A percentile compares a stretch with the other conserved stretches of the same genome.
These are phyloP conservation scores for Striga asiatica DNA, from an alignment of 257 asterid species.

Conservation along the genomic window DNA sequence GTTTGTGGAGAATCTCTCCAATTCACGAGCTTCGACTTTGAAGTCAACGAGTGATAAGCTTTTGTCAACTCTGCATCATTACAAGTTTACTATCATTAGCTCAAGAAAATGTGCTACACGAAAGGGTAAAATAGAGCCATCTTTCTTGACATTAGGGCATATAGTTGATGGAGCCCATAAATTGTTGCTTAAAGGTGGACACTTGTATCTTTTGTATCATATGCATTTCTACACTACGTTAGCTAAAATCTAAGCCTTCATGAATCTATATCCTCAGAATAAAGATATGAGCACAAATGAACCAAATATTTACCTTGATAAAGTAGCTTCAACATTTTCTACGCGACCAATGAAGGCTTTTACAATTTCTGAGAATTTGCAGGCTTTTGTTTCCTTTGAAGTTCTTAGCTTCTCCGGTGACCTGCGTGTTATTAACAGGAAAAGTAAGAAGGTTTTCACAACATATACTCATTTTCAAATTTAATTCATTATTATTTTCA, in stretches of 20 bases:
- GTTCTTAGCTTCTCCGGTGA: conserved; percentile 25
- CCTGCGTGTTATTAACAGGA: conserved; percentile 25
- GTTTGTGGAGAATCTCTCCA: conserved; percentile 53
- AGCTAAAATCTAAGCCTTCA: neutral
- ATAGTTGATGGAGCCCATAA: too few species aligned
- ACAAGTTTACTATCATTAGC: conserved; percentile 12
- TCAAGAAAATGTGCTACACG: neutral
- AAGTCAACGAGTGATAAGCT: conserved; percentile 33
- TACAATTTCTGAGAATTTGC: conserved; percentile 28
- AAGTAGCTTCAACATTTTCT: conserved; percentile 38
- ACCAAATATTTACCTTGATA: conserved; percentile 36
- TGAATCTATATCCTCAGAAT: neutral
- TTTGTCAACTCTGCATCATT: conserved; percentile 55
- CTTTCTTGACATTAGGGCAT: too few species aligned
- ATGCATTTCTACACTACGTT: neutral
- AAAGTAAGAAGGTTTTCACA: neutral
- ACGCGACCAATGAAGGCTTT: conserved; percentile 35
- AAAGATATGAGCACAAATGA: neutral
- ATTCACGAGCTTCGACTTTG: conserved; percentile 48
- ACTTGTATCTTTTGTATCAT: neutral
- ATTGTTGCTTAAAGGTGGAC: too few species aligned
- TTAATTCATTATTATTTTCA: neutral
- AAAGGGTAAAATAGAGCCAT: too few species aligned
- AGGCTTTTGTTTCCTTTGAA: conserved; percentile 21
- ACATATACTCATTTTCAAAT: too few species aligned